Evolutionary conservation across 768 basidiomycete genomes (phyloP).

Genomic region (Suillus subluteus): DNA sequence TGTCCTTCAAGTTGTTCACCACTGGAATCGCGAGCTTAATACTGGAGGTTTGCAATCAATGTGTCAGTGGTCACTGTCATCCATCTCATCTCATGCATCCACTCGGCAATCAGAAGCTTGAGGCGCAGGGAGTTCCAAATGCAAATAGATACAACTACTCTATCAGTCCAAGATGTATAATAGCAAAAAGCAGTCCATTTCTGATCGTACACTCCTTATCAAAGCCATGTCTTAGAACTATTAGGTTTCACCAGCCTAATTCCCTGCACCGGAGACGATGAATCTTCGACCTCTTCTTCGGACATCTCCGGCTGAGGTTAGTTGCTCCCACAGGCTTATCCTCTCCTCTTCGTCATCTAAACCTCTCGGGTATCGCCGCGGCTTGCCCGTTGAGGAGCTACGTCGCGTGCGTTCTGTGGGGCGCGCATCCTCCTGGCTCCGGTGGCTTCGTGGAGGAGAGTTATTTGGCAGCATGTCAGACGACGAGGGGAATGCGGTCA

Average conservation of each 20-base stretch:
- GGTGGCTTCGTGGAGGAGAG: slow-evolving; percentile 9
- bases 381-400: slow-evolving; percentile 49
- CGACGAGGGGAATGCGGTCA: slow-evolving; percentile 29
- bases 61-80: neutral
- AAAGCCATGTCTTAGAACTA: slow-evolving; percentile 27
- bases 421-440: slow-evolving; percentile 14
- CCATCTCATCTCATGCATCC: neutral
- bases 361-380: slow-evolving; percentile 47
- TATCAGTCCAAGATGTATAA: neutral
- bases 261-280: slow-evolving; percentile 27
- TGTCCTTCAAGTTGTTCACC: neutral
- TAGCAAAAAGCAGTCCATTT: slow-evolving; percentile 1
- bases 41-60: neutral
- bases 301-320: slow-evolving; percentile 23
- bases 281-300: slow-evolving; percentile 13
- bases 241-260: slow-evolving; percentile 44
- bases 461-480: slow-evolving; percentile 17
- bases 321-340: slow-evolving; percentile 51
- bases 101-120: neutral
- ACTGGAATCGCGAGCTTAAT: no score
- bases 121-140: neutral
- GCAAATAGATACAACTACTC: neutral
- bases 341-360: slow-evolving; percentile 68
- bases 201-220: slow-evolving; percentile 5
- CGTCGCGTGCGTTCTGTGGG: slow-evolving; percentile 34